Conservation (phyloP, 345 rosid genomes). For the Eucalyptus leucophloia region DNA sequence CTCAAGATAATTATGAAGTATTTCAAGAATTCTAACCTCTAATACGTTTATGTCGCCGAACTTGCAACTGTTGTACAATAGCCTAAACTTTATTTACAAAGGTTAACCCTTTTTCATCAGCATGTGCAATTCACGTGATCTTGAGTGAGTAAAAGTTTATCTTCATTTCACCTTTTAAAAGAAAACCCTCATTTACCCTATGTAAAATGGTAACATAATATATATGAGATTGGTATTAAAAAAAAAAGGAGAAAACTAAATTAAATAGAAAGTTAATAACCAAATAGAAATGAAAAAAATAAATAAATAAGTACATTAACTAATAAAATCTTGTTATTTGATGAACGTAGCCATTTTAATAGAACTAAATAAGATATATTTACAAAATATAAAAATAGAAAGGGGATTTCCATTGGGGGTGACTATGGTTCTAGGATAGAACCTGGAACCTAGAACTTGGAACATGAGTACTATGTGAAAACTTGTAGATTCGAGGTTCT, state of each 20-base stretch:
- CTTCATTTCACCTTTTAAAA: not conserved
- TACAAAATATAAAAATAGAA: not conserved
- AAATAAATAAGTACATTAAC: not conserved
- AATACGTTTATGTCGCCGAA: not conserved
- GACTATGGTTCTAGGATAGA: too few relatives aligned
- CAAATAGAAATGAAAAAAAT: not conserved
- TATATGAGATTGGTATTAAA: not conserved
- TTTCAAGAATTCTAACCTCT: not conserved
- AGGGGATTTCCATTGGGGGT: too few relatives aligned
- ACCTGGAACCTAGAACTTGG: fast-evolving
- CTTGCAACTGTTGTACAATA: not conserved
- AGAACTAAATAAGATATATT: not conserved
- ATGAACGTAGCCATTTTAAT: not conserved
- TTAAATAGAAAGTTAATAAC: not conserved
- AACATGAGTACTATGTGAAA: fast-evolving
- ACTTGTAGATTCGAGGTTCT: fast-evolving
- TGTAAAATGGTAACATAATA: not conserved
- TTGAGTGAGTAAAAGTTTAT: not conserved
- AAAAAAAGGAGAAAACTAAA: not conserved
- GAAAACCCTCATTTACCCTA: not conserved
- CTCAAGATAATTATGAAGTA: not conserved
- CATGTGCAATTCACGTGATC: not conserved
- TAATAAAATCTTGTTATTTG: not conserved
- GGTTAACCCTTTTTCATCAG: not conserved
- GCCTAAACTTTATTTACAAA: not conserved